Conservation (phyloP, 1,284 basidiomycete species). For the Coniophora puteana region DNA sequence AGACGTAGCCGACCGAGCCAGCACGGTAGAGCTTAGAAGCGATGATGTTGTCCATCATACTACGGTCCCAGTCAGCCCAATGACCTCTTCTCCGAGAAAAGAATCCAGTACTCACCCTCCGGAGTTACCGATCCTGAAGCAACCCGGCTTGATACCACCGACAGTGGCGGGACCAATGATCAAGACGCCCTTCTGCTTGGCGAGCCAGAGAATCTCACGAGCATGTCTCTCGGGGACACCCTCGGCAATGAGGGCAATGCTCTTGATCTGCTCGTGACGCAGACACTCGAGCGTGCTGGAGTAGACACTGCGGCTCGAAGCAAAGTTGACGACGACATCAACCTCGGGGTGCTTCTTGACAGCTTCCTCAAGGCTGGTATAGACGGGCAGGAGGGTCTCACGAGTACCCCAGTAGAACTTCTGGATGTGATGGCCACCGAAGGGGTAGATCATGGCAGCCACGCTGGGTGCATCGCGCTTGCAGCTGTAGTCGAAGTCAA, state of each 20-base stretch:
- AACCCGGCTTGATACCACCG: slow-evolving; percentile 99
- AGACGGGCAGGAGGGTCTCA: slow-evolving; percentile 97
- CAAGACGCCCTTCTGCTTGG: slow-evolving; percentile 83
- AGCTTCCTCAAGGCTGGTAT: slow-evolving; percentile 91
- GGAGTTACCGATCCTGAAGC: slow-evolving; percentile 99
- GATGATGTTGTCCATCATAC: slow-evolving; percentile 99
- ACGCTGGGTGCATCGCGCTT: slow-evolving; percentile 92
- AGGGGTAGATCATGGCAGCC: slow-evolving; percentile 99
- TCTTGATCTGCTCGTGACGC: slow-evolving; percentile 61
- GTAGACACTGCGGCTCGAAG: slow-evolving; percentile 93
- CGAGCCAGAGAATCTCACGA: slow-evolving; percentile 91
- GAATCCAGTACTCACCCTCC: slow-evolving; percentile 64
- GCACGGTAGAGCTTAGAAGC: slow-evolving; percentile 97
- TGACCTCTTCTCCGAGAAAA: slow-evolving; percentile 1
- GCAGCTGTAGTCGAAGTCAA: slow-evolving; percentile 99
- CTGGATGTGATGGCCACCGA: slow-evolving; percentile 99
- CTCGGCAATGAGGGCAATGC: slow-evolving; percentile 95
- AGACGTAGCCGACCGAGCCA: slow-evolving; percentile 97
- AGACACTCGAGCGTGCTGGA: slow-evolving; percentile 91
- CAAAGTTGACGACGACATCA: slow-evolving; percentile 98
- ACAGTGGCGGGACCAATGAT: slow-evolving; percentile 99
- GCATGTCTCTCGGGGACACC: slow-evolving; percentile 98
- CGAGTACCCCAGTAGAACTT: slow-evolving; percentile 99
- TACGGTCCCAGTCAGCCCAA: slow-evolving; percentile 21
- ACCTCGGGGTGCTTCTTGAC: slow-evolving; percentile 95